These are phyloP conservation scores for Astrothelium macrocarpum DNA, from an alignment of 495 filamentous ascomycete genomes.

Conservation along the genomic window DNA sequence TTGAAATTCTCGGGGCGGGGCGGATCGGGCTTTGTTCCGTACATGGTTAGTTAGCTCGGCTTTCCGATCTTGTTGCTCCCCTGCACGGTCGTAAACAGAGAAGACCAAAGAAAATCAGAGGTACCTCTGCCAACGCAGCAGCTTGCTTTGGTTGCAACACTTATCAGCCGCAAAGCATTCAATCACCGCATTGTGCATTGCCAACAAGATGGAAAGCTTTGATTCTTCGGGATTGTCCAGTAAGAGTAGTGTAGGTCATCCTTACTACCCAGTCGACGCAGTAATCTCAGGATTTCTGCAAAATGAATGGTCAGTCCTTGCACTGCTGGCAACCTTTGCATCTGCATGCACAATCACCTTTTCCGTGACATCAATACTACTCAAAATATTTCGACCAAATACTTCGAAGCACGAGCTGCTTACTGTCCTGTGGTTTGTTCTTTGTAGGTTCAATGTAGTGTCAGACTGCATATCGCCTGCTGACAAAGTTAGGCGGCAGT, in stretches of 20 bases:
- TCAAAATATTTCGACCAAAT: conserved; percentile 34
- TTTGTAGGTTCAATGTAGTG: conserved; percentile 37
- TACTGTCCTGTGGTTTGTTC: conserved; percentile 52
- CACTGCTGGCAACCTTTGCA: conserved; percentile 41
- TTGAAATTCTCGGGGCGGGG: not conserved
- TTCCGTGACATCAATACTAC: conserved; percentile 35
- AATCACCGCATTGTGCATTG: not conserved
- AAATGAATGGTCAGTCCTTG: conserved; percentile 43
- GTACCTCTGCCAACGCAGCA: too few relatives aligned
- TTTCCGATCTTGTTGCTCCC: not conserved
- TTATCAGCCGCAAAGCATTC: not conserved
- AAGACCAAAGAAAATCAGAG: not conserved
- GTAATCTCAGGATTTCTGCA: conserved; percentile 51
- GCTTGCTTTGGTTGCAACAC: not conserved
- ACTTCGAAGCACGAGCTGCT: conserved; percentile 41
- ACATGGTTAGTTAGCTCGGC: not conserved
- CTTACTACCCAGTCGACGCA: conserved; percentile 61
- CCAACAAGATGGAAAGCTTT: not conserved
- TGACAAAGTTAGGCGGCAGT: conserved; percentile 40
- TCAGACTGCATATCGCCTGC: not conserved
- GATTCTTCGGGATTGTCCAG: not conserved
- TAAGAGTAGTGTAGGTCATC: conserved; percentile 36
- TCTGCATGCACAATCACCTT: conserved; percentile 38
- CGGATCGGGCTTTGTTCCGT: not conserved
- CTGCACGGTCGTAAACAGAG: not conserved